These are phyloP conservation scores for Kwoniella botswanensis DNA, from an alignment of 768 basidiomycete genomes.

Conservation along the genomic window DNA sequence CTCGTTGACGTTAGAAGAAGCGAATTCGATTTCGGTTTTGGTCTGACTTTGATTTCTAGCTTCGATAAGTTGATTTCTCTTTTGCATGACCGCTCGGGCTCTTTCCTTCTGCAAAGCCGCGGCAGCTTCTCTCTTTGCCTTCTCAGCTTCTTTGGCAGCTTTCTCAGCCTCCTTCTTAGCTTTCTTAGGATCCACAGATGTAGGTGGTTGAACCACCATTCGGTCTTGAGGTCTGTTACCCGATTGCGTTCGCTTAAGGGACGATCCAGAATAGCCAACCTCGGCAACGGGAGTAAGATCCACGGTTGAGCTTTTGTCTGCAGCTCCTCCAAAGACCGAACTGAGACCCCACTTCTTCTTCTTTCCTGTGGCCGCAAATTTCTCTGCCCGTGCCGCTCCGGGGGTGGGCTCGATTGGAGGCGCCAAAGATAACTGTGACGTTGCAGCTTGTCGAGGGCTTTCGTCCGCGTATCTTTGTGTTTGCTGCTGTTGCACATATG, in stretches of 20 bases:
- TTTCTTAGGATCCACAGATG: constrained; percentile 58
- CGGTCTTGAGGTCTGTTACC: constrained; percentile 40
- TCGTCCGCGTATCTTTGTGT: constrained; percentile 27
- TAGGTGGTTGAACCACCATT: constrained; percentile 6
- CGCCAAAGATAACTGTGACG: constrained; percentile 18
- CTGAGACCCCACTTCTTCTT: constrained; percentile 60
- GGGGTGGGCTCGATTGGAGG: constrained; percentile 37
- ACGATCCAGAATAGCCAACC: constrained; percentile 36
- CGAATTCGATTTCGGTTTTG: constrained; percentile 36
- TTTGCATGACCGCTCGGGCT: constrained; percentile 89
- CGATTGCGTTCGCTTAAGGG: constrained; percentile 57
- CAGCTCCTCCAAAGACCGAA: constrained; percentile 56
- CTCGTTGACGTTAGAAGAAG: constrained; percentile 14
- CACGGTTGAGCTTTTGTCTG: constrained; percentile 43
- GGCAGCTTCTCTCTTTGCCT: constrained; percentile 76
- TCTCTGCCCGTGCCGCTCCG: constrained; percentile 23
- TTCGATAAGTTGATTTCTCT: constrained; percentile 76
- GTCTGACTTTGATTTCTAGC: constrained; percentile 34
- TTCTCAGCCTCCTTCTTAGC: constrained; percentile 60
- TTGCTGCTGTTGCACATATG: constrained; percentile 43
- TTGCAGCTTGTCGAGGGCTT: constrained; percentile 20
- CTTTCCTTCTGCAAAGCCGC: constrained; percentile 80
- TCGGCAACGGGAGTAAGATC: constrained; percentile 46
- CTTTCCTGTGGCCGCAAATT: constrained; percentile 45
- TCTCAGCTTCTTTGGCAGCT: constrained; percentile 71